Evolutionary conservation across 164 flowering plant species (phyloP).

Genomic region (Kingdonia uniflora): DNA sequence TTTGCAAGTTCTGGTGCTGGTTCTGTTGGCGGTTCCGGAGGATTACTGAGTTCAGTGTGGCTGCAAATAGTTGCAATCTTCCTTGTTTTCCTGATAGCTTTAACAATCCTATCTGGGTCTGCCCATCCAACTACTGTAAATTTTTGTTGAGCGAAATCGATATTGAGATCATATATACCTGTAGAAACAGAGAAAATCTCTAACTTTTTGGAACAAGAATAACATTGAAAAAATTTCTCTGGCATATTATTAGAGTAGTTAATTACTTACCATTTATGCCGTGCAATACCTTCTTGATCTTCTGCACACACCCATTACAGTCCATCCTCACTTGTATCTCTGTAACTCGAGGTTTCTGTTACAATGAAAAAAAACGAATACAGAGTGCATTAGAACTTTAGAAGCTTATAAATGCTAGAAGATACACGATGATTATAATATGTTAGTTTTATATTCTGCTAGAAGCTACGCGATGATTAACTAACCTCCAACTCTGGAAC

Average conservation of each 20-base stretch:
- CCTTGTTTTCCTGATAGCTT: constrained; percentile 77
- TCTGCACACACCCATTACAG: constrained; percentile 94
- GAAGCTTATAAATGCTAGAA: neutral
- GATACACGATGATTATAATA: neutral
- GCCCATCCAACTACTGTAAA: constrained; percentile 80
- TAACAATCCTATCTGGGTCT: constrained; percentile 68
- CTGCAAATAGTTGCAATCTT: constrained; percentile 70
- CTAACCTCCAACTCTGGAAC: constrained; percentile 56
- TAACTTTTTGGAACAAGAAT: too few species aligned
- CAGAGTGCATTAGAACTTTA: neutral
- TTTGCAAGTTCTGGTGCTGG: constrained; percentile 27
- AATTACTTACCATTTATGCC: constrained; percentile 46
- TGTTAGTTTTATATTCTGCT: neutral
- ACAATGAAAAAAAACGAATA: neutral
- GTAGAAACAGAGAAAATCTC: constrained; percentile 7
- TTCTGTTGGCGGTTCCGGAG: constrained; percentile 25
- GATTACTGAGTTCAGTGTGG: constrained; percentile 35
- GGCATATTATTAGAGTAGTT: too few species aligned
- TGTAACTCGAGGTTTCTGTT: constrained; percentile 69
- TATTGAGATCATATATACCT: constrained; percentile 68
- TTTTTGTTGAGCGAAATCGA: constrained; percentile 72
- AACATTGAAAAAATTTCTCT: too few species aligned
- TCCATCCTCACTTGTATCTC: constrained; percentile 89
- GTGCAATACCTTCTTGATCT: constrained; percentile 81
- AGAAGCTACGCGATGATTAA: neutral